These are phyloP conservation scores for Prunus dulcis DNA, from an alignment of 306 rosid species.

Conservation along the genomic window DNA sequence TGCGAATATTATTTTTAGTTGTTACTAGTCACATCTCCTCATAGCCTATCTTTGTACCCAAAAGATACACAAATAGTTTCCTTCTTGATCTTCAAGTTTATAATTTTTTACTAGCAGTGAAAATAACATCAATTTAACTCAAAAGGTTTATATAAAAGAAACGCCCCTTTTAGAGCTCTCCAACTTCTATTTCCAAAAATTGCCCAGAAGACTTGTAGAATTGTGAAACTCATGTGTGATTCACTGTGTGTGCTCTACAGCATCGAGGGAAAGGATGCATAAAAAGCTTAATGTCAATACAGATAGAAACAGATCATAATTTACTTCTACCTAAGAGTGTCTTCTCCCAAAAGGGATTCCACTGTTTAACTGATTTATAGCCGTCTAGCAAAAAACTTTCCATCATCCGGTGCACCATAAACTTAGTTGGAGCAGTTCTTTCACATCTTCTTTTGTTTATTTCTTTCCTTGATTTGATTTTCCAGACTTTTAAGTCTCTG, in stretches of 20 bases:
- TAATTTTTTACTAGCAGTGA: no score
- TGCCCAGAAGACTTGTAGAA: not conserved
- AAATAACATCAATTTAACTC: no score
- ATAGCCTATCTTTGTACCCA: no score
- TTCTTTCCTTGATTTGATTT: constrained; percentile 69
- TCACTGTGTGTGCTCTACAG: no score
- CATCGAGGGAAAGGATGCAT: no score
- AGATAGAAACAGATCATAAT: not conserved
- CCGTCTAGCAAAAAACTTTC: not conserved
- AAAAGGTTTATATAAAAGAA: no score
- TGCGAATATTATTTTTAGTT: no score
- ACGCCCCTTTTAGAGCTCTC: not conserved
- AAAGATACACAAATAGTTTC: no score
- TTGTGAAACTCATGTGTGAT: not conserved
- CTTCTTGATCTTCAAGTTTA: no score
- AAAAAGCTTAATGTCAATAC: not conserved
- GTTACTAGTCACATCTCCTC: no score
- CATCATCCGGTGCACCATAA: not conserved
- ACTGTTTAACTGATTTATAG: not conserved
- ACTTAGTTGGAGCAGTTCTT: not conserved
- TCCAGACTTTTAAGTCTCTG: constrained; percentile 82
- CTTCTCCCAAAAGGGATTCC: not conserved
- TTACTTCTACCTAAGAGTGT: not conserved
- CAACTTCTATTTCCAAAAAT: not conserved
- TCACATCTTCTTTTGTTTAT: constrained; percentile 53